Evolutionary conservation across 495 filamentous ascomycete species (phyloP), one percentile per base, ranked within the genome.

Genomic region (Penicillium chermesinum): DNA sequence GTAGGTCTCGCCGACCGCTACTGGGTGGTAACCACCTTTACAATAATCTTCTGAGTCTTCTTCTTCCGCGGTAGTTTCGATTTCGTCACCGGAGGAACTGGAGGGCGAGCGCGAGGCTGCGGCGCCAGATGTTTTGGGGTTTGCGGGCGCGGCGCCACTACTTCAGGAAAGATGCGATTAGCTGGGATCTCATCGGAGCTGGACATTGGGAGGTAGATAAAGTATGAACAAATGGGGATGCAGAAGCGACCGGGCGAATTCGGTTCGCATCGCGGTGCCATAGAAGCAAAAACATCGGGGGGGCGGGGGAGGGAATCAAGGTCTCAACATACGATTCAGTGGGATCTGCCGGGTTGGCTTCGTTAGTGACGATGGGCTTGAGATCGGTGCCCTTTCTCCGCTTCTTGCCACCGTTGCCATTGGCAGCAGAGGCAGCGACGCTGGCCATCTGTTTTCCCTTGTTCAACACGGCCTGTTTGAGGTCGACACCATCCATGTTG

Each of bases 1-100:
- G 79, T 96, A 98, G 55, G 87, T 85, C 70, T 98, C 93, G 44
- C 93, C 93, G 40, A 96, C 85, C 43, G 77, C 76, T 20, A 97
- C 94, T 0, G 93, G 93, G 60, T 98, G 93, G 62, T 98, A 98
- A 30, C 93, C 93, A 52, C 93, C 93, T 69, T 96, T 97, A 76
- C 91, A 96, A 71, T 98, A 98, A 64, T 98, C 93, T 64, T 98
- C 93, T 21, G 89, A 96, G 62, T 97, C 94, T 69, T 98, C 93
- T 70, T 98, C 93, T 57, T 98, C 93, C 41, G 93, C 94, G 4
- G 93, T 95, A 57, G 91, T 89, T 59, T 94, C 89, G 59, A 89
- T 78, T 52, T 87, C 86, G 50, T 95, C 91, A 54, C 84, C 88
- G 42, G 88, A 88, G 19, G 87, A 88, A n/a, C 85, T 81, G 18